These are phyloP conservation scores for Kodamaea kakaduensis DNA, from an alignment of 805 yeast genomes.

Conservation along the genomic window DNA sequence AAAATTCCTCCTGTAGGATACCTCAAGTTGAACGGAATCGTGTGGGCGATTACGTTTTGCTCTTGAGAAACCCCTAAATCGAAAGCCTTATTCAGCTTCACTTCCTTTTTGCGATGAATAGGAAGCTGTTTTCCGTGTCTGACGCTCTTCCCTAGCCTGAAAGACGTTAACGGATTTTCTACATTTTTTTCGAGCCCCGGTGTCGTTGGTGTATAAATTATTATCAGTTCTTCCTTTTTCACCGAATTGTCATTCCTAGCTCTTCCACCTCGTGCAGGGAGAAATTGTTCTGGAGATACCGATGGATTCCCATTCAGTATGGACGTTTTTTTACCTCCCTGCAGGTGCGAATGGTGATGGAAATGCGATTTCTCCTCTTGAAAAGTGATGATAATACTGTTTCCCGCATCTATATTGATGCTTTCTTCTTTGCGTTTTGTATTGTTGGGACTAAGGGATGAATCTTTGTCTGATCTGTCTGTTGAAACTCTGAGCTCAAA, in stretches of 20 bases:
- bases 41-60: constrained; percentile 13
- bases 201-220: constrained; percentile 32
- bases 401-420: constrained; percentile 28
- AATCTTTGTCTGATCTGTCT: constrained; percentile 13
- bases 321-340: too few species aligned
- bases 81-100: background rate
- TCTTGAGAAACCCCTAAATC: background rate
- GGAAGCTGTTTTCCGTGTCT: constrained; percentile 30
- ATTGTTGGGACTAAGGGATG: constrained; percentile 12
- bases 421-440: constrained; percentile 16
- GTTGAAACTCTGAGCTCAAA: constrained; percentile 16
- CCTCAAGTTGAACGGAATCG: constrained; percentile 45
- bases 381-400: constrained; percentile 33
- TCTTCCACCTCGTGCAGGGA: constrained; percentile 6
- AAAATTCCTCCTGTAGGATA: constrained; percentile 61
- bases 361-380: constrained; percentile 23
- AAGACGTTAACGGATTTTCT: constrained; percentile 32
- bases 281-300: constrained; percentile 12
- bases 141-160: constrained; percentile 31
- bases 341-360: constrained; percentile 6
- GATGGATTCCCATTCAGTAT: background rate
- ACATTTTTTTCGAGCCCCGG: constrained; percentile 10
- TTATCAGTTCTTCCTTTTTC: constrained; percentile 16
- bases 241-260: constrained; percentile 3
- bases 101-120: constrained; percentile 22